Percentiles rank a stretch among this genome's conserved stretches.
Conservation (phyloP, 169 alveolate species). For the Eimeria sp. region DNA sequence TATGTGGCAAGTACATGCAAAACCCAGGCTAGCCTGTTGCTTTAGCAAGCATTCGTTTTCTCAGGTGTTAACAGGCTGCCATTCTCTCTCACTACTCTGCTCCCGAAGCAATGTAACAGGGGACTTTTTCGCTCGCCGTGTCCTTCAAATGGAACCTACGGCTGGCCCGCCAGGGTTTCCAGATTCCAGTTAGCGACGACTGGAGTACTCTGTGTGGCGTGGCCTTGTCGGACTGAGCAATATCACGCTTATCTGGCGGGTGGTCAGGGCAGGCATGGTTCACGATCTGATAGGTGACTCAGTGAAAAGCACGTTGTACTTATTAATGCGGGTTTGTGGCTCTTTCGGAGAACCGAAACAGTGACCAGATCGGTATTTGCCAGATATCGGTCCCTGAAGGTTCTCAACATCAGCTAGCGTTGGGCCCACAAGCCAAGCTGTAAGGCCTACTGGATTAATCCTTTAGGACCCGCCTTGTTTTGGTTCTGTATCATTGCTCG, state of each 20-base stretch:
- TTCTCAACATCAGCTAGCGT: background rate
- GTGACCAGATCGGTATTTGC: background rate
- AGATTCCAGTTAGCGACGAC: background rate
- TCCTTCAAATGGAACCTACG: slow-evolving; percentile 56
- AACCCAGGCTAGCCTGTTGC: background rate
- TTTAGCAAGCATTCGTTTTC: background rate
- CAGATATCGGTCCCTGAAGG: background rate
- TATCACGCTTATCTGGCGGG: too few relatives aligned
- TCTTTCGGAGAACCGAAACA: background rate
- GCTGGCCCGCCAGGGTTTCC: background rate
- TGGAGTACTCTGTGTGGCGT: background rate
- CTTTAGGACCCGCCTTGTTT: background rate
- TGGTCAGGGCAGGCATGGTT: background rate
- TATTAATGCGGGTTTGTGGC: background rate
- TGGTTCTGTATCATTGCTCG: background rate
- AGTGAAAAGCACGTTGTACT: background rate
- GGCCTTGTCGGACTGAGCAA: too few relatives aligned
- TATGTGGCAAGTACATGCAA: background rate
- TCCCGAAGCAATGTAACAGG: slow-evolving; percentile 32
- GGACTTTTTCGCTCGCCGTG: slow-evolving; percentile 37
- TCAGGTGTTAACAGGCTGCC: slow-evolving; percentile 31
- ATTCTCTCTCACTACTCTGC: slow-evolving; percentile 22
- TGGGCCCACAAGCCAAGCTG: too few relatives aligned
- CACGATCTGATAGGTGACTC: background rate
- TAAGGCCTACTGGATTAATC: background rate